These are phyloP conservation scores for Naganishia sp. DNA, from an alignment of 1,284 basidiomycete species.

Conservation along the genomic window DNA sequence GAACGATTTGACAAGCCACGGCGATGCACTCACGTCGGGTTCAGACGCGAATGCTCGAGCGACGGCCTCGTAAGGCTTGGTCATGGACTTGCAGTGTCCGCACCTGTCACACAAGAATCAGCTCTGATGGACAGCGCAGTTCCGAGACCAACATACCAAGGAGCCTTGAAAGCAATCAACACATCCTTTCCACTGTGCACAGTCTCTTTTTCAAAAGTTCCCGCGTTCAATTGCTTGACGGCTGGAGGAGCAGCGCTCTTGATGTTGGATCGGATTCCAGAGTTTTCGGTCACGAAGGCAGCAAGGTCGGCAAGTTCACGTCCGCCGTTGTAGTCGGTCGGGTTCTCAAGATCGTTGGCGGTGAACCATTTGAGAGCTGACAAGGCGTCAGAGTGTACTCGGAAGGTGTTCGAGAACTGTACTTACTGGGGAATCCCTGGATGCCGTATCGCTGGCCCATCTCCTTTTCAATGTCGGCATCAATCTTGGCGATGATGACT, in stretches of 20 bases:
- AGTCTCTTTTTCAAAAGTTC: slow-evolving; percentile 75
- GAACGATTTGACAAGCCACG: neutral
- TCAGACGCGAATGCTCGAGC: slow-evolving; percentile 77
- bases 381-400: slow-evolving; percentile 17
- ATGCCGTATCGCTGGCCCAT: slow-evolving; percentile 65
- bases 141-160: slow-evolving; percentile 50
- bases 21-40: slow-evolving; percentile 60
- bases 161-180: slow-evolving; percentile 84
- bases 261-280: slow-evolving; percentile 79
- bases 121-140: neutral
- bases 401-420: neutral
- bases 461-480: slow-evolving; percentile 77
- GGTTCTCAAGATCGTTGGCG: slow-evolving; percentile 59
- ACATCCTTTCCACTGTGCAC: slow-evolving; percentile 75
- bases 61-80: slow-evolving; percentile 83
- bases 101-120: slow-evolving; percentile 58
- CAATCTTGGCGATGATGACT: slow-evolving; percentile 87
- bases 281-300: slow-evolving; percentile 70
- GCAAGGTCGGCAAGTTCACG: slow-evolving; percentile 78
- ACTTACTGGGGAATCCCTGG: slow-evolving; percentile 81
- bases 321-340: slow-evolving; percentile 71
- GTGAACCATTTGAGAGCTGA: slow-evolving; percentile 90
- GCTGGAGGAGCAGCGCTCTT: slow-evolving; percentile 78
- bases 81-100: slow-evolving; percentile 62
- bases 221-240: slow-evolving; percentile 67